Conservation (phyloP, 306 rosid species). For the Crataegus laevigata region DNA sequence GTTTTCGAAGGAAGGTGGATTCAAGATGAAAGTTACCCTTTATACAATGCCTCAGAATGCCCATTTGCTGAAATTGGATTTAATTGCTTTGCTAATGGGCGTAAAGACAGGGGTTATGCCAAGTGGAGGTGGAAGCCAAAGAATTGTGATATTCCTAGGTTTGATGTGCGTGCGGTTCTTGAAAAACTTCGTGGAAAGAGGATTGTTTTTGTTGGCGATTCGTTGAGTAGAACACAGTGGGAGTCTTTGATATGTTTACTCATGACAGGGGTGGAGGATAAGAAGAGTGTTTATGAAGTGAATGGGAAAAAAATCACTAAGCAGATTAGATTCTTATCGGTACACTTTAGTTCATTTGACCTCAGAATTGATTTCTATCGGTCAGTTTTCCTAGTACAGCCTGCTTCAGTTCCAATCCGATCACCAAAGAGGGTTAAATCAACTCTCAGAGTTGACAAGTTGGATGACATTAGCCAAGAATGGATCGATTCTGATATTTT, state of each 20-base stretch:
- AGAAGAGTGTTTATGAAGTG: conserved; percentile 67
- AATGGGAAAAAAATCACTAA: conserved; percentile 64
- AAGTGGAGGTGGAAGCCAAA: conserved; percentile 89
- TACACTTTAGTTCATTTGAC: conserved; percentile 45
- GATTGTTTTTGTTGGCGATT: conserved; percentile 83
- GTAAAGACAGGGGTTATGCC: conserved; percentile 53
- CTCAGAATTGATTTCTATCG: conserved; percentile 73
- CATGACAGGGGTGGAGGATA: conserved; percentile 73
- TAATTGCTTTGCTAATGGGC: conserved; percentile 70
- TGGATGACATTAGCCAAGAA: conserved; percentile 67
- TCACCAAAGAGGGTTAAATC: conserved; percentile 72
- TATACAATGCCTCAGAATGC: conserved; percentile 67
- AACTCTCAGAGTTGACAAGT: conserved; percentile 51
- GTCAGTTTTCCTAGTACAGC: conserved; percentile 67
- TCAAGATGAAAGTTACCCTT: conserved; percentile 60
- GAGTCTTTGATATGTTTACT: conserved; percentile 83
- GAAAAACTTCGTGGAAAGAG: conserved; percentile 69
- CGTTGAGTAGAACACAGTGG: conserved; percentile 92
- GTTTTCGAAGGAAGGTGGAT: conserved; percentile 81
- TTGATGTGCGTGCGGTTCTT: conserved; percentile 40
- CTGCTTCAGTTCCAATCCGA: conserved; percentile 38
- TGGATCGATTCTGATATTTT: conserved; percentile 87
- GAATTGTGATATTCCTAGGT: conserved; percentile 66
- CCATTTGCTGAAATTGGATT: conserved; percentile 77
- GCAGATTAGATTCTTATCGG: conserved; percentile 60